Evolutionary conservation across 768 basidiomycete genomes (phyloP).

Genomic region (Rhizopogon vinicolor): DNA sequence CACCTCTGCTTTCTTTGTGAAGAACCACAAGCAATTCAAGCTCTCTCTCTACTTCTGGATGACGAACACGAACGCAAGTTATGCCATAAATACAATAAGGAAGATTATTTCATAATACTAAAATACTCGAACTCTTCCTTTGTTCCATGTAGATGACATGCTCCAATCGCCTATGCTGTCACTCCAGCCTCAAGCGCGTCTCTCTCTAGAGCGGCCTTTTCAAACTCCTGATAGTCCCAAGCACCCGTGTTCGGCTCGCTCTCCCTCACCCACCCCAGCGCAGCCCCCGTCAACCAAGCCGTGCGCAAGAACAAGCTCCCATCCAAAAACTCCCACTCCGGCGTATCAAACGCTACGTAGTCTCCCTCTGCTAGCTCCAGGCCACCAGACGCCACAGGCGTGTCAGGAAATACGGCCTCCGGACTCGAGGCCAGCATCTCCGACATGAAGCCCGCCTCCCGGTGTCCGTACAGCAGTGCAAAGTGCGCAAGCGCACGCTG

Average conservation of each 20-base stretch:
- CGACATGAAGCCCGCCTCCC: constrained; percentile 30
- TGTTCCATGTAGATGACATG: neutral
- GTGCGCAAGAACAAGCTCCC: constrained; percentile 60
- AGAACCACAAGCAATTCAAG: no score
- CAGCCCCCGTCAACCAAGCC: constrained; percentile 47
- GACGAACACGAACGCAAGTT: no score
- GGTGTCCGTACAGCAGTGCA: constrained; percentile 38
- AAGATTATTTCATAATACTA: neutral
- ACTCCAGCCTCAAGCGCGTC: constrained; percentile 12
- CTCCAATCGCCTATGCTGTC: neutral
- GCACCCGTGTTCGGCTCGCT: constrained; percentile 25
- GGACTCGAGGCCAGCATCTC: constrained; percentile 7
- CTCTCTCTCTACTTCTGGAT: no score
- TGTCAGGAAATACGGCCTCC: neutral
- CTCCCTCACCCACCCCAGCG: constrained; percentile 37
- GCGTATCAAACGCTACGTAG: constrained; percentile 28
- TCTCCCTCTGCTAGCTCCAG: constrained; percentile 5
- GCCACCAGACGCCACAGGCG: neutral
- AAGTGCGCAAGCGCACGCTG: constrained; percentile 48
- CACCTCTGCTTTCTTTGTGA: no score
- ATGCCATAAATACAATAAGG: no score
- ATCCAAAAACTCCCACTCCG: constrained; percentile 47
- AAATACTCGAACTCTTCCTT: neutral
- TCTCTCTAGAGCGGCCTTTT: constrained; percentile 15
- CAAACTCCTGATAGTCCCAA: constrained; percentile 27